Evolutionary conservation across 2,329 filamentous ascomycete species (phyloP), one percentile per base, ranked within the genome.

Genomic region (Epichloe gansuensis): DNA sequence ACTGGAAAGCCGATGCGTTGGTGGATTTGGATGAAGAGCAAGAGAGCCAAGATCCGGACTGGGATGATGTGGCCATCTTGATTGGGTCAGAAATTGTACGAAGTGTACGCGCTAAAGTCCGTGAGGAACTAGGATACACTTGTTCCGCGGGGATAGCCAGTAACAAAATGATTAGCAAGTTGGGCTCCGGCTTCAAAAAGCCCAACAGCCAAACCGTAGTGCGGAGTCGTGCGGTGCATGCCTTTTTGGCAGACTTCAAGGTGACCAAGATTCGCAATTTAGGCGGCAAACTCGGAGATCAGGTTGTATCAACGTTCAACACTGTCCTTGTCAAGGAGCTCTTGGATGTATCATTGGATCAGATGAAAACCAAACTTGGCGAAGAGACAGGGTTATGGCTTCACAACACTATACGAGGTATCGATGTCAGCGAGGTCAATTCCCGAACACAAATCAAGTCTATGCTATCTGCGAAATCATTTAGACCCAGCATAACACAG

Each of bases 391-490:
- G 88, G 1, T 74, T 76, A 3, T 96, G 90, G 89, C 74, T 97
- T 11, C 85, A 95, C 68, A 81, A 85, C 51, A 85, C 84, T 11
- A 84, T 97, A 50, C 81, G 93, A 11, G 93, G 93, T 1, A 81
- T 90, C 55, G 93, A 98, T 65, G 73, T 74, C 48, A 93, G 85
- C 60, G 90, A 96, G 66, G 89, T 98, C 58, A 96, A 89, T 62
- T 80, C 89, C 31, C 77, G 91, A 49, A 95, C 89, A 1, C 87
- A 93, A 62, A 95, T 96, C 71, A 96, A 97, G 66, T 93, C 87
- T 15, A 97, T 98, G 90, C 74, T 97, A 13, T 96, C 89, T 1
- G 90, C 93, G 21, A 98, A 98, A 65, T 94, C 89, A 0, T 98
- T 98, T 62, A 78, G 87, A 27, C 93, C 93, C 0, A 81, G 77